phyloP scores from a whole-genome alignment of 148 eudicot genomes.

The Amaranthus cruentus region DNA sequence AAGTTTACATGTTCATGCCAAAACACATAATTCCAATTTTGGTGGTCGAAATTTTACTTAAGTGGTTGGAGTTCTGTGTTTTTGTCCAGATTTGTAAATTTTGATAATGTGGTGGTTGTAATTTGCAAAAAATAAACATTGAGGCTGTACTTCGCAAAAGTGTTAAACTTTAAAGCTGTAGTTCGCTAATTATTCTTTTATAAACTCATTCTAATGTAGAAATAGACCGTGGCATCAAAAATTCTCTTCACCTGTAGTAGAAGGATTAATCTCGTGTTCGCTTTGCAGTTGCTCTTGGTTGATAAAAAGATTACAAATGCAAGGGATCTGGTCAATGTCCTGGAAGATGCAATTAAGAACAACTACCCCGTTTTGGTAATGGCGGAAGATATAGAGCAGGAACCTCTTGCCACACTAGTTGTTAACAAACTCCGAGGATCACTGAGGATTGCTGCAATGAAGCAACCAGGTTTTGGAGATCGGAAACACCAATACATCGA shows the following conservation, averaged over 20 bases:
- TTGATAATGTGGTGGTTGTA: too few species aligned
- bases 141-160: too few species aligned
- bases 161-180: too few species aligned
- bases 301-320: slow-evolving; percentile 69
- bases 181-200: too few species aligned
- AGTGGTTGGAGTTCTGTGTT: too few species aligned
- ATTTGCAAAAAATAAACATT: too few species aligned
- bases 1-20: too few species aligned
- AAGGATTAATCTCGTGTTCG: not conserved
- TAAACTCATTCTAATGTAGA: too few species aligned
- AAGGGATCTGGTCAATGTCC: slow-evolving; percentile 53
- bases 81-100: too few species aligned
- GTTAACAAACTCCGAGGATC: slow-evolving; percentile 74
- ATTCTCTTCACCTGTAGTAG: not conserved
- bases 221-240: not conserved
- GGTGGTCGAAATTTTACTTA: too few species aligned
- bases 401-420: slow-evolving; percentile 74
- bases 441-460: slow-evolving; percentile 71
- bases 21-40: too few species aligned
- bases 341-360: slow-evolving; percentile 60
- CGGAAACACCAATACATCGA: slow-evolving; percentile 61
- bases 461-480: slow-evolving; percentile 75
- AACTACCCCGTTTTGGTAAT: slow-evolving; percentile 53
- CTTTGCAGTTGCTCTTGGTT: slow-evolving; percentile 57
- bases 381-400: slow-evolving; percentile 74